Evolutionary conservation across 805 yeast species (phyloP), one percentile per base, ranked within the genome.

Genomic region (Komagataella phaffii): DNA sequence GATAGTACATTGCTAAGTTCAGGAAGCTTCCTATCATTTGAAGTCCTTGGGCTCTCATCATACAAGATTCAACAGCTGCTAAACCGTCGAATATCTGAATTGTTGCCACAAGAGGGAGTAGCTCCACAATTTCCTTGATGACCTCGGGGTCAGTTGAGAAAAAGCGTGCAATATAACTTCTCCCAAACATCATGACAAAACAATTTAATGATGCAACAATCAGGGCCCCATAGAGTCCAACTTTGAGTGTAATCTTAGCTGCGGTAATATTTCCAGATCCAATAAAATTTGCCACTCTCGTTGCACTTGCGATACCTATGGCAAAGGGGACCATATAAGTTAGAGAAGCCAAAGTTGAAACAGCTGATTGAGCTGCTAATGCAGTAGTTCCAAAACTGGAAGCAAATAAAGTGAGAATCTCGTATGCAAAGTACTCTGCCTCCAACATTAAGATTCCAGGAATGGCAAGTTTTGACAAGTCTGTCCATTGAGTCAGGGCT

Each of bases 21-120:
- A 86, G 69, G 10, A 76, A 56, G 0, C 91, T 88, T 2, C 95
- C 95, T 48, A 84, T 72, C 49, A 73, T 75, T 62, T 87, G 95
- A 48, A 81, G 68, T 0, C 91, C 95, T 62, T 83, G 83, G 1
- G 90, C 89, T 54, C 95, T 69, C 53, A 87, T 66, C 43, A 83
- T 74, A 1, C 90, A 93, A 46, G 84, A 80, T 2, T 88, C 81
- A 17, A 85, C 80, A 47, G 83, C 78, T 14, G 86, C 83, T 17
- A 84, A 61, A 3, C 88, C 82, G 63, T 87, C 95, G 53, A 78
- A 75, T 2, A 86, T 64, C 56, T 84, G 88, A 56, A 83, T 76
- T 2, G 81, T 56, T 1, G 89, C 79, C 23, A 85, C 76, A 48
- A 81, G 68, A 2, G 91, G 89, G 59, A 85, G 75, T 17, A 83